Percentiles rank a stretch among this genome's conserved stretches.
Evolutionary conservation across 164 flowering plant species (phyloP).

Genomic region (Berberis vulgaris): DNA sequence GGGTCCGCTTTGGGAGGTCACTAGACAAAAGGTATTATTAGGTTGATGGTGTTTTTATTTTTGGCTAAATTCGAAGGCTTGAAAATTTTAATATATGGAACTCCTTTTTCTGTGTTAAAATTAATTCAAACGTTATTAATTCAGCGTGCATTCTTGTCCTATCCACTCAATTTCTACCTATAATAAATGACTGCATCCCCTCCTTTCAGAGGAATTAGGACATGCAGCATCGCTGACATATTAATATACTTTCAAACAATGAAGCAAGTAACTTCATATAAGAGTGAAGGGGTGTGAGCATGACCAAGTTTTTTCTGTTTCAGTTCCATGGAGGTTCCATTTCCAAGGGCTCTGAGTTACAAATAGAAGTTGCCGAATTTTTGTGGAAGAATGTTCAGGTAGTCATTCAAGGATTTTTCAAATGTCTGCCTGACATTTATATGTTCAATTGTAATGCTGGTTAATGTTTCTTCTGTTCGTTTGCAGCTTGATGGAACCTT

Average conservation of each 20-base stretch:
- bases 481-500: conserved; percentile 90
- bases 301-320: not conserved
- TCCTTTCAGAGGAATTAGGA: too few relatives aligned
- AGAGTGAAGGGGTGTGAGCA: not conserved
- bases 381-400: conserved; percentile 91
- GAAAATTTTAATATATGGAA: too few relatives aligned
- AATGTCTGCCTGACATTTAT: not conserved
- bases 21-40: conserved; percentile 71
- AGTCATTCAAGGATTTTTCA: not conserved
- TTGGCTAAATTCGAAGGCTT: too few relatives aligned
- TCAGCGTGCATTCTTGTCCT: too few relatives aligned
- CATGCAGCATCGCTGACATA: too few relatives aligned
- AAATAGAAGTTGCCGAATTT: conserved; percentile 88
- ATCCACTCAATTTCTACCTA: too few relatives aligned
- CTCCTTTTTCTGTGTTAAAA: too few relatives aligned
- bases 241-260: too few relatives aligned
- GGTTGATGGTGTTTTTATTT: not conserved
- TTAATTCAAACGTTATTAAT: too few relatives aligned
- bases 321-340: conserved; percentile 89
- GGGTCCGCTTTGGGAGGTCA: conserved; percentile 94
- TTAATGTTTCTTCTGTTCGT: not conserved
- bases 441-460: not conserved
- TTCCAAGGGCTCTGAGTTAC: conserved; percentile 79
- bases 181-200: too few relatives aligned
- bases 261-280: too few relatives aligned